Evolutionary conservation across 371 early-diverging fungal genomes (phyloP), one percentile per base, ranked within the genome.

Genomic region (Coelomomyces lativittatus): DNA sequence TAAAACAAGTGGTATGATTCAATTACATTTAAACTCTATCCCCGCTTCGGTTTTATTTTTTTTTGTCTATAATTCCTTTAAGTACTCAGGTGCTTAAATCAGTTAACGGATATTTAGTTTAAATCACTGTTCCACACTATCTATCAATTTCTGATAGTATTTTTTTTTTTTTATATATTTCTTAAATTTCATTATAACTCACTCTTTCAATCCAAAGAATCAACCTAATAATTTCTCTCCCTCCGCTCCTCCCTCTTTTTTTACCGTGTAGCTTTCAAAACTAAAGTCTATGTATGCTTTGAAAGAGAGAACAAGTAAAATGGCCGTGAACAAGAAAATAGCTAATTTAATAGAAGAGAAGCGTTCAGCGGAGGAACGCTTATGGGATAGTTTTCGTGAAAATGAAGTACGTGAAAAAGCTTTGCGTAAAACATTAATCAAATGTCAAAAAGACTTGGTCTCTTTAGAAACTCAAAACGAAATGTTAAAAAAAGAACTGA

Each of bases 381-480:
- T 73, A 11, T 70, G 67, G 66, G 70, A 70, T 28, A 63, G 58
- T 44, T 73, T 62, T 49, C 44, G 63, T 30, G 71, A 73, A 17
- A 60, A 63, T 11, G 74, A 73, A 49, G 62, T 67, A 1, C 55
- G 74, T 1, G 74, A 73, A 47, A 35, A 53, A 12, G 51, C 63
- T 0, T 41, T 73, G 23, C 51, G 69, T 15, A 55, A 55, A 48
- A 64, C 63, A 35, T 33, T 73, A 7, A 49, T 57, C 9, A 67
- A 58, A 43, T 44, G 53, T 8, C 67, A 60, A 35, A 67, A 67
- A 51, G 55, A 41, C 2, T 31, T 41, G 1, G 43, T 41, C 11
- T 41, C 43, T 19, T 7, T 41, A 9, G 29, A 41, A 21, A 41
- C 43, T 21, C 43, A 41, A 11, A 19, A 41, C 43, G 43, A 41